These are phyloP conservation scores for Polyplosphaeria fusca DNA, from an alignment of 495 filamentous ascomycete species.

Conservation along the genomic window DNA sequence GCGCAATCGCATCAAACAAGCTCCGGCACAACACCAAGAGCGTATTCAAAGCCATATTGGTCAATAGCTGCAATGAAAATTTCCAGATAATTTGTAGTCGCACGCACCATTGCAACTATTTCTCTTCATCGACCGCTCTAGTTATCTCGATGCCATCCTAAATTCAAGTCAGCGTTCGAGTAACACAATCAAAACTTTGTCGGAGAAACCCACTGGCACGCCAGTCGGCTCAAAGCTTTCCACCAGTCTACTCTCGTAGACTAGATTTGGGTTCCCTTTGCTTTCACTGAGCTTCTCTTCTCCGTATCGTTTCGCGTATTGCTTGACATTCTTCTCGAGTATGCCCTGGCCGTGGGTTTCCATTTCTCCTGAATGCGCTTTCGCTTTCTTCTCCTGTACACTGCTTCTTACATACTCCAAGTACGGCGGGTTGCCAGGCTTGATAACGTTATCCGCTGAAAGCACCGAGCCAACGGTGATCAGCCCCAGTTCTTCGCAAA, in stretches of 20 bases:
- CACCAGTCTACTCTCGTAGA: slow-evolving; percentile 63
- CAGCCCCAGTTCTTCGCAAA: slow-evolving; percentile 64
- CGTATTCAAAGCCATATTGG: too few species aligned
- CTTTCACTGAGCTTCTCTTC: slow-evolving; percentile 46
- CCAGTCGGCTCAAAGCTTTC: slow-evolving; percentile 68
- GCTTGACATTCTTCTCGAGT: slow-evolving; percentile 35
- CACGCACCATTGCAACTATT: too few species aligned
- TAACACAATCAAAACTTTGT: not conserved
- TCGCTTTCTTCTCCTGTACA: slow-evolving; percentile 48
- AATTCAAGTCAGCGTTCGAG: slow-evolving; percentile 22
- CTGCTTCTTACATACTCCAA: slow-evolving; percentile 60
- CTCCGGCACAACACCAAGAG: too few species aligned
- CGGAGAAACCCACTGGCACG: slow-evolving; percentile 47
- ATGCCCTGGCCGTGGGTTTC: slow-evolving; percentile 35
- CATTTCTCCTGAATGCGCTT: not conserved
- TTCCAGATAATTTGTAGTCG: too few species aligned
- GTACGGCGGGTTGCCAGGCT: slow-evolving; percentile 74
- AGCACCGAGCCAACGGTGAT: slow-evolving; percentile 60
- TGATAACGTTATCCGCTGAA: slow-evolving; percentile 70
- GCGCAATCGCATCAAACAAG: too few species aligned
- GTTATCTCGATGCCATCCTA: slow-evolving; percentile 75
- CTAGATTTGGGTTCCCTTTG: slow-evolving; percentile 65
- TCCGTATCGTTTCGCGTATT: slow-evolving; percentile 42
- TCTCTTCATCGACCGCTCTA: slow-evolving; percentile 50
- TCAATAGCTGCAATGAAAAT: too few species aligned